phyloP scores from a whole-genome alignment of 2,329 filamentous ascomycete genomes.

The Colletotrichum phormii region DNA sequence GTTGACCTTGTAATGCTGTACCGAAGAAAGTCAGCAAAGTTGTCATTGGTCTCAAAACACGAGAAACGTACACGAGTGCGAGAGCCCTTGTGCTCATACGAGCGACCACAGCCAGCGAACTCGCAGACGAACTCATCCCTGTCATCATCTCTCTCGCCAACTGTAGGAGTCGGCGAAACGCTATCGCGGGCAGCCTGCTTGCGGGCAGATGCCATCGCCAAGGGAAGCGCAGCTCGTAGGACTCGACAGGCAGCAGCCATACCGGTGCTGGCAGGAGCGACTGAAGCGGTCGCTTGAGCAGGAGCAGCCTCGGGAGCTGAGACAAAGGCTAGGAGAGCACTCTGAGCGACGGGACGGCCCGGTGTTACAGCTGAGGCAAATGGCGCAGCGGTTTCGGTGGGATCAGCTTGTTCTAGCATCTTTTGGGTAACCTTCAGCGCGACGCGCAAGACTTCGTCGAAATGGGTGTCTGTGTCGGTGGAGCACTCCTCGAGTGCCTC shows the following conservation, averaged over 20 bases:
- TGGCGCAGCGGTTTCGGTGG: neutral
- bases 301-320: neutral
- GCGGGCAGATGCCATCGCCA: neutral
- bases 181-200: neutral
- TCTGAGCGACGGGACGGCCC: neutral
- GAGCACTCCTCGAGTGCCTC: neutral
- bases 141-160: neutral
- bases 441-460: neutral
- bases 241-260: neutral
- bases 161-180: neutral
- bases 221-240: neutral
- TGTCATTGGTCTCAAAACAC: neutral
- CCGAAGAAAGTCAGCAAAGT: neutral
- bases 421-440: neutral
- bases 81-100: neutral
- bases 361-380: accelerated
- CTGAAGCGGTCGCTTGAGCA: neutral
- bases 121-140: neutral
- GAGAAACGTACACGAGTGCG: neutral
- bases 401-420: neutral
- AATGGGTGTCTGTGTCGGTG: neutral
- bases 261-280: neutral
- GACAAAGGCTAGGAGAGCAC: neutral
- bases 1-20: constrained; percentile 2
- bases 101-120: neutral